A percentile compares a stretch with the other conserved stretches of the same genome.
Evolutionary conservation across 208 protist species (phyloP).

Genomic region (Trypanosoma rangeli): DNA sequence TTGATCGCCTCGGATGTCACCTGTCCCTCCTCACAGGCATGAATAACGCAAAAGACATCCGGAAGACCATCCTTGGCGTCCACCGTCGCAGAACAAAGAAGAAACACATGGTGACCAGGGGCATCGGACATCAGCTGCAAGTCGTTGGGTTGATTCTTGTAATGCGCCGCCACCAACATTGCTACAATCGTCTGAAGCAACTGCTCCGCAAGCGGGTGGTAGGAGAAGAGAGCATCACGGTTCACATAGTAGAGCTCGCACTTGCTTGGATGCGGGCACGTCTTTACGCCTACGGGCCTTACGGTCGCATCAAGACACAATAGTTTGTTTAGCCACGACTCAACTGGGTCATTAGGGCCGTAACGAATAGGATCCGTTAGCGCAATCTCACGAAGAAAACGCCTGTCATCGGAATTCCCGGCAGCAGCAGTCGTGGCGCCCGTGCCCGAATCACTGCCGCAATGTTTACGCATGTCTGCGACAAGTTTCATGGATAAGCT

Average conservation of each 20-base stretch:
- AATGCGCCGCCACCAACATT: slow-evolving; percentile 96
- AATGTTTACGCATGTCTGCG: slow-evolving; percentile 94
- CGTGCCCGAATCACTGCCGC: background rate
- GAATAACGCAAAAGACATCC: slow-evolving; percentile 97
- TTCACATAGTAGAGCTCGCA: slow-evolving; percentile 99
- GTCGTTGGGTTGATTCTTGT: slow-evolving; percentile 99
- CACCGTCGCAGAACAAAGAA: slow-evolving; percentile 90
- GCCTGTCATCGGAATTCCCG: slow-evolving; percentile 21
- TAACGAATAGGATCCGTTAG: slow-evolving; percentile 99
- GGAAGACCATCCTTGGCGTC: slow-evolving; percentile 75
- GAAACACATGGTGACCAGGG: slow-evolving; percentile 98
- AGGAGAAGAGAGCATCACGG: slow-evolving; percentile 99
- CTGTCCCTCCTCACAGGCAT: slow-evolving; percentile 97
- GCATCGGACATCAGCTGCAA: slow-evolving; percentile 99
- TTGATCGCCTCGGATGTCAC: slow-evolving; percentile 91
- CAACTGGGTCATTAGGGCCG: slow-evolving; percentile 93
- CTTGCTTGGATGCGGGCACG: slow-evolving; percentile 90
- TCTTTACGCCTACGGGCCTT: slow-evolving; percentile 41
- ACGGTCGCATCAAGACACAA: slow-evolving; percentile 97
- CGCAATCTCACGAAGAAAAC: slow-evolving; percentile 93
- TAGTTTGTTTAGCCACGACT: slow-evolving; percentile 98
- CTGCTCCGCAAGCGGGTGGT: slow-evolving; percentile 92
- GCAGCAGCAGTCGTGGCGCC: slow-evolving; percentile 4
- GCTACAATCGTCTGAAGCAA: slow-evolving; percentile 97
- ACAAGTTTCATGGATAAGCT: slow-evolving; percentile 99